Percentiles rank a stretch among this genome's conserved stretches.
Conservation (phyloP, 805 yeast species). For the Yarrowia phangngaensis region DNA sequence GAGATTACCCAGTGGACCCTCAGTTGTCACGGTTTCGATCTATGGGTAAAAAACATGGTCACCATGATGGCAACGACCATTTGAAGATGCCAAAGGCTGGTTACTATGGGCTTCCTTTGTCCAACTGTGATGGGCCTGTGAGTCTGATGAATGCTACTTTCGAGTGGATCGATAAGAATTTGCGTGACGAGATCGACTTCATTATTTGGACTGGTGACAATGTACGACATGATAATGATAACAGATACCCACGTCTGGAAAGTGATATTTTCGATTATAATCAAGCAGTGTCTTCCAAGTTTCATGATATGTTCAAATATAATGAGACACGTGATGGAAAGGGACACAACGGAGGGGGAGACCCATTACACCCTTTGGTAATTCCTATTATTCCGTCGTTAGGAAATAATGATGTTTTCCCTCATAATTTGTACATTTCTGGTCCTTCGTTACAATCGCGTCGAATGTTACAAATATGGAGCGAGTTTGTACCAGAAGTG, state of each 20-base stretch:
- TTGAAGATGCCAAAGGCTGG: conserved; percentile 45
- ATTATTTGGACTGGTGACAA: conserved; percentile 92
- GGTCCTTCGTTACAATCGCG: conserved; percentile 89
- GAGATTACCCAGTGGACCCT: neutral
- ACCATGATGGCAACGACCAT: neutral
- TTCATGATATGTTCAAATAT: conserved; percentile 44
- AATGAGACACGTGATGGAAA: conserved; percentile 25
- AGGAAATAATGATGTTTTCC: conserved; percentile 86
- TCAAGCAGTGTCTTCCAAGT: conserved; percentile 49
- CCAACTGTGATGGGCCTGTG: conserved; percentile 76
- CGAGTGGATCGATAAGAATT: conserved; percentile 59
- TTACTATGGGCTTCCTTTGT: conserved; percentile 66
- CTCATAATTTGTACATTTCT: conserved; percentile 78
- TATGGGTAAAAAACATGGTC: too few relatives aligned
- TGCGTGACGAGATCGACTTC: conserved; percentile 76
- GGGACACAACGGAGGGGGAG: conserved; percentile 22
- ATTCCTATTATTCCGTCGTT: conserved; percentile 60
- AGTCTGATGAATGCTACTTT: conserved; percentile 58
- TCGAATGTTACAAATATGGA: conserved; percentile 72
- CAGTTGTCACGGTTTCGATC: conserved; percentile 1
- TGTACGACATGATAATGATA: conserved; percentile 77
- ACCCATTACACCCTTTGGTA: conserved; percentile 27
- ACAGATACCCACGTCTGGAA: conserved; percentile 70
- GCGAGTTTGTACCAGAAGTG: conserved; percentile 65
- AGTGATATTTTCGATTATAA: conserved; percentile 66